phyloP scores from a whole-genome alignment of 306 rosid species.

The Boehmeria nivea region DNA sequence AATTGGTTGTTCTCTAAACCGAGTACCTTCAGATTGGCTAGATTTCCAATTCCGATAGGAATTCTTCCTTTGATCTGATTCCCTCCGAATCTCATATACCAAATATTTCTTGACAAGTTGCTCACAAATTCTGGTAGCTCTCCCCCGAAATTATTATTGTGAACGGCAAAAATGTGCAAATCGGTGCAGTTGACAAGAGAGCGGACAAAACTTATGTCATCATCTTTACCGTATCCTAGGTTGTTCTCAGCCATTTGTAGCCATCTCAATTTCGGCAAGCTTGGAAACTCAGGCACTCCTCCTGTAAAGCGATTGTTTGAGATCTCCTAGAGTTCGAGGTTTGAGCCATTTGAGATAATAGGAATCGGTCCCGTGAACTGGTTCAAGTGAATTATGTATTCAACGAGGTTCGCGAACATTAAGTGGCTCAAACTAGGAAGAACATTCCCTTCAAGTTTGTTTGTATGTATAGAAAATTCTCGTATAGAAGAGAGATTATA shows the following conservation, averaged over 20 bases:
- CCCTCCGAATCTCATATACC: neutral
- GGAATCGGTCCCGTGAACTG: conserved; percentile 25
- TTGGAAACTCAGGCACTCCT: conserved; percentile 20
- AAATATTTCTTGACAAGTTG: conserved; percentile 27
- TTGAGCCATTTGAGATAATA: conserved; percentile 18
- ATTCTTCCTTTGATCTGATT: conserved; percentile 24
- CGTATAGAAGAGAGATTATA: conserved; percentile 23
- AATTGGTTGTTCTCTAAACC: conserved; percentile 8
- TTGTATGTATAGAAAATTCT: neutral
- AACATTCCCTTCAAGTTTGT: conserved; percentile 25
- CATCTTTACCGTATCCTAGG: conserved; percentile 19
- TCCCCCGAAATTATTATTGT: conserved; percentile 23
- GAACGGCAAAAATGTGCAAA: neutral
- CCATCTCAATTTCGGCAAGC: neutral
- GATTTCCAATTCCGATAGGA: conserved; percentile 19
- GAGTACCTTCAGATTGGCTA: conserved; percentile 7
- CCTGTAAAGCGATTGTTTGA: neutral
- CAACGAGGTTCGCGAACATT: conserved; percentile 11
- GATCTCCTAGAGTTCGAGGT: neutral
- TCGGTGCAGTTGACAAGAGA: conserved; percentile 24
- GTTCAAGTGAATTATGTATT: neutral
- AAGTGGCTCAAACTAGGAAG: conserved; percentile 15
- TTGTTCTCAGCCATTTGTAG: neutral
- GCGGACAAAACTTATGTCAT: conserved; percentile 21
- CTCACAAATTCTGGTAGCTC: conserved; percentile 15